Evolutionary conservation across 2,329 filamentous ascomycete species (phyloP).

Genomic region (Cercospora sp.): DNA sequence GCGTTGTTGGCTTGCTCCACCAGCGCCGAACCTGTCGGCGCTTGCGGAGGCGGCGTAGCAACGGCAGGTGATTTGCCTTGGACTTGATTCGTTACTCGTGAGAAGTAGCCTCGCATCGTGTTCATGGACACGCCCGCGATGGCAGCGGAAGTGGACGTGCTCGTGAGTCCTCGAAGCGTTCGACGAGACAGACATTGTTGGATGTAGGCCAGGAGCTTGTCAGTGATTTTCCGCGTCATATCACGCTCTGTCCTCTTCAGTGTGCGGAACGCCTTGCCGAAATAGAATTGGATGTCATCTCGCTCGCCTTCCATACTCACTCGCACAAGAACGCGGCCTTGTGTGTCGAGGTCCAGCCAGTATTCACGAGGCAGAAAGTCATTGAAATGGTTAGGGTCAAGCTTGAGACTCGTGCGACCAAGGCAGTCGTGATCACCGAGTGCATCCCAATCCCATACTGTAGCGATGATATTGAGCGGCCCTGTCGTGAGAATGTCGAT

Average conservation of each 20-base stretch:
- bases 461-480: slow-evolving; percentile 90
- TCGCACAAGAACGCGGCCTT: slow-evolving; percentile 81
- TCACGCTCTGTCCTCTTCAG: slow-evolving; percentile 94
- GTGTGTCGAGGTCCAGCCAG: slow-evolving; percentile 95
- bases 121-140: slow-evolving; percentile 62
- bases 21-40: slow-evolving; percentile 49
- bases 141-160: slow-evolving; percentile 34
- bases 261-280: slow-evolving; percentile 93
- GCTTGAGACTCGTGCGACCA: slow-evolving; percentile 90
- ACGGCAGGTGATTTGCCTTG: slow-evolving; percentile 40
- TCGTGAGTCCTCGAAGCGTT: slow-evolving; percentile 72
- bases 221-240: slow-evolving; percentile 96
- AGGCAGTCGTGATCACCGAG: slow-evolving; percentile 98
- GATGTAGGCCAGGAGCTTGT: slow-evolving; percentile 96
- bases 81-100: slow-evolving; percentile 36
- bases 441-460: slow-evolving; percentile 97
- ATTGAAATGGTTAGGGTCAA: slow-evolving; percentile 96
- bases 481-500: slow-evolving; percentile 93
- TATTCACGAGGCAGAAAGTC: slow-evolving; percentile 96
- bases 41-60: slow-evolving; percentile 19
- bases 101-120: slow-evolving; percentile 67
- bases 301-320: slow-evolving; percentile 99
- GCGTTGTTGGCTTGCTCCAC: slow-evolving; percentile 76
- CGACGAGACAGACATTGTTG: slow-evolving; percentile 82
- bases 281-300: slow-evolving; percentile 98